Conservation (phyloP, 352 stramenopile species). For the Phytophthora sansomeana region DNA sequence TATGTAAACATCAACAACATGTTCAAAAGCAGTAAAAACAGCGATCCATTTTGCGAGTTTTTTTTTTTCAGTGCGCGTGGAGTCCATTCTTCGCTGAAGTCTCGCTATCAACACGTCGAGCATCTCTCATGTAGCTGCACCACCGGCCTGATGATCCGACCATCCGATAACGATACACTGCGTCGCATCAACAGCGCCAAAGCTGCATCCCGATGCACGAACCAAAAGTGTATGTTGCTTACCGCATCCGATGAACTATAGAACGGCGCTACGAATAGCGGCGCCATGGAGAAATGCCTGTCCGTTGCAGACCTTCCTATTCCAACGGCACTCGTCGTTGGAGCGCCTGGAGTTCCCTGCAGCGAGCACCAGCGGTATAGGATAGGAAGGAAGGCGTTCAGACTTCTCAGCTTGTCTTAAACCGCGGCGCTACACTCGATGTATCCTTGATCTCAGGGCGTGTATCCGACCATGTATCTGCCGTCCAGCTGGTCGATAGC, state of each 20-base stretch:
- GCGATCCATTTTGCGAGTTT: too few relatives aligned
- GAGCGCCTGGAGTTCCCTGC: background rate
- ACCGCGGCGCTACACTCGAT: slow-evolving; percentile 4
- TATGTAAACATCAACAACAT: too few relatives aligned
- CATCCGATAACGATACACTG: background rate
- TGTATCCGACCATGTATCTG: slow-evolving; percentile 17
- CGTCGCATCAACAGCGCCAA: too few relatives aligned
- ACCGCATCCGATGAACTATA: background rate
- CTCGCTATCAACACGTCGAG: too few relatives aligned
- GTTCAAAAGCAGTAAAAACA: too few relatives aligned
- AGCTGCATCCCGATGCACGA: background rate
- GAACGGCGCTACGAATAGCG: background rate
- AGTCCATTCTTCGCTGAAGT: too few relatives aligned
- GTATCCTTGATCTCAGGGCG: slow-evolving; percentile 23
- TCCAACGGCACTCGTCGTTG: too few relatives aligned
- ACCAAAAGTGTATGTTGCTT: background rate
- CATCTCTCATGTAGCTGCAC: background rate
- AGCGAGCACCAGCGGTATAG: background rate
- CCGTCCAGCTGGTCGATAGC: slow-evolving; percentile 9
- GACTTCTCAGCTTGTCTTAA: background rate
- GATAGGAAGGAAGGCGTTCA: background rate
- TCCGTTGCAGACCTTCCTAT: background rate
- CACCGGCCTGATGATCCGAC: background rate
- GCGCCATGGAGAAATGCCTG: too few relatives aligned
- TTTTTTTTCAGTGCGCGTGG: too few relatives aligned